Evolutionary conservation across 83 land plant species (phyloP).

Genomic region (Picea abies): DNA sequence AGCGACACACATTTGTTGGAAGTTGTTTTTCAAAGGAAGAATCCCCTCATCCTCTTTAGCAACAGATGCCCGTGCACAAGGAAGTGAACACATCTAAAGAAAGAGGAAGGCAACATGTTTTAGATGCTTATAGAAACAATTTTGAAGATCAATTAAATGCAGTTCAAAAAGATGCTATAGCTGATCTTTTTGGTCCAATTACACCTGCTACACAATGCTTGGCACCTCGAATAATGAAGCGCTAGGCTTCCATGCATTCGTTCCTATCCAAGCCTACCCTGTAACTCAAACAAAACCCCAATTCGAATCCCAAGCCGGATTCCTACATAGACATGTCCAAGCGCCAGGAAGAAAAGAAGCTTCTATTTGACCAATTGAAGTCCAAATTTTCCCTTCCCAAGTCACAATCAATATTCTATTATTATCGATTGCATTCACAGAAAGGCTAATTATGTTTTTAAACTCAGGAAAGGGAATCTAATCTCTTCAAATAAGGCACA

Average conservation of each 20-base stretch:
- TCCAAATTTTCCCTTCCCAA: background rate
- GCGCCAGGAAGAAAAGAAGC: background rate
- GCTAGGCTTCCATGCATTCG: too few relatives aligned
- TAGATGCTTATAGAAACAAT: background rate
- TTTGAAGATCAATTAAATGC: background rate
- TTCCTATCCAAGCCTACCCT: too few relatives aligned
- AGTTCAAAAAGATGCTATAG: conserved; percentile 16
- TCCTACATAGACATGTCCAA: background rate
- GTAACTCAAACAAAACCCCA: background rate
- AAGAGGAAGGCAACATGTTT: background rate
- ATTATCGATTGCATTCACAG: too few relatives aligned
- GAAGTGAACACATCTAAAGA: background rate
- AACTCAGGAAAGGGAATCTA: too few relatives aligned
- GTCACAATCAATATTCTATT: background rate
- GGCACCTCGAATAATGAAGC: too few relatives aligned
- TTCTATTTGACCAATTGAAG: background rate
- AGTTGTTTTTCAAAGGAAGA: too few relatives aligned
- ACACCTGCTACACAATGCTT: conserved; percentile 50
- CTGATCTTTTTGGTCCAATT: conserved; percentile 43
- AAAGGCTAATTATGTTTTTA: too few relatives aligned
- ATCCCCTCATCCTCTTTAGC: background rate
- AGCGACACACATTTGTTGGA: background rate
- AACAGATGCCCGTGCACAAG: background rate
- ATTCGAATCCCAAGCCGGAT: background rate
- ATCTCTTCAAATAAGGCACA: too few relatives aligned